Base-by-base conservation (phyloP, 1,139 yeast genomes). In the Candida sojae region DNA sequence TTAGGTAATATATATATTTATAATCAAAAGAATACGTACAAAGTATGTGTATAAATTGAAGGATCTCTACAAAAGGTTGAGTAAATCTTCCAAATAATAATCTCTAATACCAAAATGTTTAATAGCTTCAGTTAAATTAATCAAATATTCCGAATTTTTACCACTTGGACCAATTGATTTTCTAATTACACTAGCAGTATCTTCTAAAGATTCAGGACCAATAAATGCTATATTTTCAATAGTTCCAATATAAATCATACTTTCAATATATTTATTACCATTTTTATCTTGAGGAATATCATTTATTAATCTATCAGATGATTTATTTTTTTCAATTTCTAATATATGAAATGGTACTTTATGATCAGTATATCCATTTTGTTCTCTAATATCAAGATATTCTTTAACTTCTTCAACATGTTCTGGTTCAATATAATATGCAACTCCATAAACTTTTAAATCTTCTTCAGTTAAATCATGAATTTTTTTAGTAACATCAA, bases 211-310 rank as follows among this genome's bases (percentile, higher is more conserved):
- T 56, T 89, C 96, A 0, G 96, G 95, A 0, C 97, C 97, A 1
- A 89, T 75, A 63, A 90, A 92, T 6, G 96, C 88, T 47, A 75
- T 86, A 59, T 91, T 91, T 13, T 81, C 86, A 1, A 85, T 79
- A 2, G 92, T 87, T 0, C 97, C 97, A 32, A 92, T 88, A 63
- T 91, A 92, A 0, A 90, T 90, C 39, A 73, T 69, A 40, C 96
- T 84, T n/a, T 71, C 73, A 33, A 87, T 73, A 29, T 67, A 62
- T 28, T 64, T 69, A 39, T 74, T 71, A 1, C 77, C 78, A 0
- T 50, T 50, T 7, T 56, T 51, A 6, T 65, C 60, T 42, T 63
- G 66, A 1, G 67, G 68, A 25, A 36, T 36, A 21, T 36, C 39
- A 10, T 36, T 12, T n/a, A 36, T 3, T 8, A 58, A 55, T 4